Base-by-base conservation (phyloP, 2,329 filamentous ascomycete genomes). In the Cladosporium cucumerinum region DNA sequence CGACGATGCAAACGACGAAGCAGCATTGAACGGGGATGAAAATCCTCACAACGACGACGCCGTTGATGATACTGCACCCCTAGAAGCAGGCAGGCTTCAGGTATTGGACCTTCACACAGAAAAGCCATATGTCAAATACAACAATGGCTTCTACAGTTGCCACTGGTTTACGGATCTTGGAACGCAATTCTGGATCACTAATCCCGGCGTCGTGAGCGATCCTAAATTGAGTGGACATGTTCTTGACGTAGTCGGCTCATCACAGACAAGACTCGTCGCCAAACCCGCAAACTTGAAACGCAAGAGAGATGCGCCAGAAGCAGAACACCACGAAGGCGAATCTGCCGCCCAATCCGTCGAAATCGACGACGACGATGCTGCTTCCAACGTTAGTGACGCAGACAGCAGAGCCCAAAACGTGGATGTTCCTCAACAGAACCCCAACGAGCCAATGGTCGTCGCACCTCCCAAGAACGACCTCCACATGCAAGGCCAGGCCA, bases 151-250 rank as follows among this genome's bases (percentile, higher is more conserved):
- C 25, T 95, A 93, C 74, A 87, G 87, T 68, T 94, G 92, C 69
- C 80, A 86, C 54, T 98, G 94, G 94, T 85, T 87, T 12, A 87
- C 91, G 67, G 89, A 92, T 66, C 86, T 96, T 51, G 94, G 94
- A 39, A 96, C 93, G 0, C 85, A 96, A 49, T 89, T 97, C 71
- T 73, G 84, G 83, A 1, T 78, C 78, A 18, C 84, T 25, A 67
- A 70, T 30, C 82, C 67, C 78, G 82, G 67, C 69, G 72, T 46
- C 67, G 77, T 49, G 67, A 74, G 7, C 69, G 77, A 63, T 71
- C 84, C 82, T n/a, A 78, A 81, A 26, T 82, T 86, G 28, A 80
- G 79, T 34, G 81, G 81, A 7, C 76, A 84, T 25, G 83, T 85
- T 26, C 87, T 91, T 43, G 89, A 93, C 73, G 81, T 96, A 5